phyloP scores from a whole-genome alignment of 306 rosid species.

The Vigna hirtella region DNA sequence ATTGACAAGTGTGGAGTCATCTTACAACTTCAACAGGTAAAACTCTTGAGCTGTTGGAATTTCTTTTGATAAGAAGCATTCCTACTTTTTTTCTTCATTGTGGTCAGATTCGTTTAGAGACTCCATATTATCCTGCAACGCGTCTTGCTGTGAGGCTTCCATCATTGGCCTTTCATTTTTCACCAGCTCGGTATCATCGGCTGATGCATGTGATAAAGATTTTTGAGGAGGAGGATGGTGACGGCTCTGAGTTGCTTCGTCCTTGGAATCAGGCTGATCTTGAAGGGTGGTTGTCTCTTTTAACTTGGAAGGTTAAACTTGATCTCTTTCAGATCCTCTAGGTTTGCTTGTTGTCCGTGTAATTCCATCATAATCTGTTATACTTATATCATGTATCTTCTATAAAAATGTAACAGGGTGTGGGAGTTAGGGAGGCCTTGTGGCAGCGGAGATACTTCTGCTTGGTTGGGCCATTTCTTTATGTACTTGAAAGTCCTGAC shows the following conservation, averaged over 20 bases:
- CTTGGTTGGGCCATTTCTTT: conserved; percentile 90
- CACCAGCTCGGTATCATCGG: conserved; percentile 98
- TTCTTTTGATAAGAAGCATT: conserved; percentile 33
- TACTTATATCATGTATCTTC: conserved; percentile 6
- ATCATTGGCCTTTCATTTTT: conserved; percentile 87
- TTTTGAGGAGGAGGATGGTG: conserved; percentile 74
- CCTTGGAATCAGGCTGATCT: conserved; percentile 94
- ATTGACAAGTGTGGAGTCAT: conserved; percentile 86
- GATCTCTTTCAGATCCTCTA: conserved; percentile 34
- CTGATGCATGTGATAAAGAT: conserved; percentile 83
- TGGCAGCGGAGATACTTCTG: conserved; percentile 91
- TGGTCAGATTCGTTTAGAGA: conserved; percentile 74
- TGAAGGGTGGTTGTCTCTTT: conserved; percentile 91
- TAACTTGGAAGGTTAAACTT: conserved; percentile 75
- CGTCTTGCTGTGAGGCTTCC: conserved; percentile 89
- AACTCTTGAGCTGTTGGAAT: conserved; percentile 36
- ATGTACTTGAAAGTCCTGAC: conserved; percentile 85
- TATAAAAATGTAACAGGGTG: conserved; percentile 69
- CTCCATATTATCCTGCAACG: conserved; percentile 78
- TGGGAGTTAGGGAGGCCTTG: conserved; percentile 93
- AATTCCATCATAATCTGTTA: conserved; percentile 24
- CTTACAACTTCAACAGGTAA: conserved; percentile 87
- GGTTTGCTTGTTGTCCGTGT: conserved; percentile 22
- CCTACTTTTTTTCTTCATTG: conserved; percentile 26
- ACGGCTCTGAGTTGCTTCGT: conserved; percentile 60